Base-by-base conservation (phyloP, 108 stramenopile genomes). In the Skeletonema tropicum region DNA sequence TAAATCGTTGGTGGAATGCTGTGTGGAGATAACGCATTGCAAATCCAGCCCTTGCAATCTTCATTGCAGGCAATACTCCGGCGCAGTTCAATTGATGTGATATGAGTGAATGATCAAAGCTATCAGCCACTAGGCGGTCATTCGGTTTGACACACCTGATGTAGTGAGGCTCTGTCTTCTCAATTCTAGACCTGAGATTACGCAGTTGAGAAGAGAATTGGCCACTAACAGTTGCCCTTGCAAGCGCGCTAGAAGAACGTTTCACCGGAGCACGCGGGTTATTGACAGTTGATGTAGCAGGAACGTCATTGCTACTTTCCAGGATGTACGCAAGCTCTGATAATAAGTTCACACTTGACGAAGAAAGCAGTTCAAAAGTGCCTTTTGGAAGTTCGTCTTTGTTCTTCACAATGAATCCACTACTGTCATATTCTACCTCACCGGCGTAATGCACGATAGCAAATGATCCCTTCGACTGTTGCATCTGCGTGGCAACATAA, bases 71-170 rank as follows among this genome's bases (percentile, higher is more conserved):
- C 35, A 99, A 74, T 1, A 99, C 98, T 36, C 99, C 99, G 3
- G 97, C 97, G 64, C 94, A 98, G 30, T 97, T 86, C 15, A 99
- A 79, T 78, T 99, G 99, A 52, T 97, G 97, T 10, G 91, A 93
- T 75, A 97, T 89, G 9, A 93, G 68, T 13, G 75, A 52, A 23
- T 87, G 69, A 60, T 94, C 86, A 71, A 98, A 95, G 71, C 84
- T 72, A 57, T 89, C 68, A 4, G 95, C 88, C n/a, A 88, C 75
- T 41, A 96, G 76, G 15, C 83, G 82, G 70, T 97, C 96, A 61
- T 99, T 99, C 58, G 99, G 98, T 87, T 99, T 99, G 36, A 99
- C 87, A 85, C 99, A 99, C 52, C 99, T 94, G 36, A 99, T 94
- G 62, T 98, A 99, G 83, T 99, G 99, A 0, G 99, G 99, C 12